Evolutionary conservation across 768 basidiomycete species (phyloP), one percentile per base, ranked within the genome.

Genomic region (Boletus speciosus): DNA sequence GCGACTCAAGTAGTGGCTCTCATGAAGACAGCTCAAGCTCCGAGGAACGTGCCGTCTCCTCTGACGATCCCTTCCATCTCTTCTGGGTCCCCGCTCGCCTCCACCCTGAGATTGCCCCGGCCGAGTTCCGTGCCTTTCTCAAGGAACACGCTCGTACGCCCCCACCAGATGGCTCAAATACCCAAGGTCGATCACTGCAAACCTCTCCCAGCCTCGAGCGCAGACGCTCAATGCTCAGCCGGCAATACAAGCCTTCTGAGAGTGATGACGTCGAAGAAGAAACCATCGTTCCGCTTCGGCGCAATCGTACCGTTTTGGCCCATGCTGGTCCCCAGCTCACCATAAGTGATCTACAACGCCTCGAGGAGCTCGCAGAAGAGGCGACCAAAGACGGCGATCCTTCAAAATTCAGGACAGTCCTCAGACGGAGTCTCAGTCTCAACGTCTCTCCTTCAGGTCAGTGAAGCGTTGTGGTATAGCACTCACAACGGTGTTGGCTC

Each of bases 81-180:
- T 98, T 98, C 79, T 99, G 97, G 97, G 93, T 99, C 29, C 97
- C 97, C 49, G 97, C 97, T 15, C 83, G 88, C 54, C 78, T 98
- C 35, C 97, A 98, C 69, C 97, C 97, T 31, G 97, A 99, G 76
- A 90, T 99, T 65, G 96, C 95, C 0, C 97, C 97, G 23, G 88
- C 85, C 44, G 94, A 98, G 71, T 99, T 99, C 71, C 83, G 92
- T 48, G 88, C 86, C 11, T 98, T 99, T 69, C 83, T 99, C 61
- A 90, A 94, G 70, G 91, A 96, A 63, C 97, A 98, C 73, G 81
- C 93, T 11, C 82, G 86, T 56, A 71, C 79, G 8, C 78, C 80
- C 42, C 71, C 81, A 36, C 71, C 77, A 27, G 84, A 83, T 57
- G 81, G 76, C 58, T 67, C 67, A n/a, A 65, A 67, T 52, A 55